phyloP scores from a whole-genome alignment of 2,329 filamentous ascomycete genomes.

The Cytospora mali region DNA sequence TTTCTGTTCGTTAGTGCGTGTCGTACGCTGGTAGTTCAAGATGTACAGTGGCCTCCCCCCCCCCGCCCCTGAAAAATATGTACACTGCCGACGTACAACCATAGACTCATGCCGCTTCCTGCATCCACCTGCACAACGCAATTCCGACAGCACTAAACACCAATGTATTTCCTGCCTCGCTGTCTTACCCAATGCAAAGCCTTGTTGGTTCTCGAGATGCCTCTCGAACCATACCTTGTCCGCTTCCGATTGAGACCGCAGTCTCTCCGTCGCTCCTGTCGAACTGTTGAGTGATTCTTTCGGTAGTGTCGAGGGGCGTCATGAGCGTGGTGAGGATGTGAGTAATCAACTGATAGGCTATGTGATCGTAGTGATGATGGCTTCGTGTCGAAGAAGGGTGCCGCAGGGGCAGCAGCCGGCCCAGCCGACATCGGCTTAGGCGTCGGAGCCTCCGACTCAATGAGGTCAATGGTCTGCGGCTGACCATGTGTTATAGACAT shows the following conservation, averaged over 20 bases:
- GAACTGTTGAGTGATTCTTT: slow-evolving; percentile 14
- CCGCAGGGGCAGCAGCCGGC: slow-evolving; percentile 27
- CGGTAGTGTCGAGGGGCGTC: slow-evolving; percentile 15
- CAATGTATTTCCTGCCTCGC: slow-evolving; percentile 11
- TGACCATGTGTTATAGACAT: slow-evolving; percentile 45
- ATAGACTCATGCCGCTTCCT: not conserved
- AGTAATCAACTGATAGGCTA: slow-evolving; percentile 30
- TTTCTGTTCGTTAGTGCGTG: slow-evolving; percentile 13
- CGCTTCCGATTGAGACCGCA: slow-evolving; percentile 15
- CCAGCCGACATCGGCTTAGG: slow-evolving; percentile 42
- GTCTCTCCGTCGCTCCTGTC: slow-evolving; percentile 19
- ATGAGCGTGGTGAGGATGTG: slow-evolving; percentile 26
- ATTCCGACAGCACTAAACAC: slow-evolving; percentile 5
- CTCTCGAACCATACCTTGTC: slow-evolving; percentile 4
- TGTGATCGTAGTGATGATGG: slow-evolving; percentile 6
- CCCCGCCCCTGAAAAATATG: slow-evolving; percentile 13
- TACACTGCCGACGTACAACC: slow-evolving; percentile 1
- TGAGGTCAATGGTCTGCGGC: slow-evolving; percentile 39
- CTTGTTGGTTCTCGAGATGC: slow-evolving; percentile 8
- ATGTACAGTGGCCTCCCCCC: slow-evolving; percentile 1
- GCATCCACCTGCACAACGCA: not conserved
- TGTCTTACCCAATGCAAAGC: slow-evolving; percentile 3
- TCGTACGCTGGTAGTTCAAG: not conserved
- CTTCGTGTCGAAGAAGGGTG: slow-evolving; percentile 43
- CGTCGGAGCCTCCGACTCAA: slow-evolving; percentile 49